These are phyloP conservation scores for Saturnispora hagleri DNA, from an alignment of 805 yeast species.

Conservation along the genomic window DNA sequence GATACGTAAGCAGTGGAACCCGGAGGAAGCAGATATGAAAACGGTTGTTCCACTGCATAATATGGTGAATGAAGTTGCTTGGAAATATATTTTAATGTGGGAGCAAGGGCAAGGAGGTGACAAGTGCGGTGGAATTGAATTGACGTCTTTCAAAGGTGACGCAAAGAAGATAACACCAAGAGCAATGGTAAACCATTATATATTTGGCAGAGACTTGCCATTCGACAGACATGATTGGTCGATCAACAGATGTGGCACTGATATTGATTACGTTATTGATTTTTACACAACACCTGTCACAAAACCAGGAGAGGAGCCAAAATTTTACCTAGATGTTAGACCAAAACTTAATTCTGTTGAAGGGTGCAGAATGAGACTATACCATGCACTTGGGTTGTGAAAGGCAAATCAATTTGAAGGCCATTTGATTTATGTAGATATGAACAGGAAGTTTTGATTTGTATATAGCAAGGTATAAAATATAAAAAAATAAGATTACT, in stretches of 20 bases:
- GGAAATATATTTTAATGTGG: constrained; percentile 81
- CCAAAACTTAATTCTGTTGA: constrained; percentile 81
- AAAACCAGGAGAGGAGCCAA: constrained; percentile 37
- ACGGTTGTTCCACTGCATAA: constrained; percentile 92
- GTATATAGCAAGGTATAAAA: not conserved
- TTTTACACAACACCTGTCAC: constrained; percentile 42
- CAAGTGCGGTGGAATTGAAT: constrained; percentile 74
- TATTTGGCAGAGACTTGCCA: constrained; percentile 65
- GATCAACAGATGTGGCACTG: constrained; percentile 73
- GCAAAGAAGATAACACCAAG: constrained; percentile 79
- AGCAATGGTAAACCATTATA: constrained; percentile 56
- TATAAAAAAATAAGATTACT: not conserved
- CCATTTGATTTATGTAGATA: not conserved
- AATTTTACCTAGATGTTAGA: constrained; percentile 78
- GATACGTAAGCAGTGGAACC: constrained; percentile 84
- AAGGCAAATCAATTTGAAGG: not conserved
- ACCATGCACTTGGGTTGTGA: constrained; percentile 48
- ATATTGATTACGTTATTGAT: constrained; percentile 86
- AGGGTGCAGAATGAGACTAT: constrained; percentile 65
- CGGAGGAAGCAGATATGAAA: constrained; percentile 73
- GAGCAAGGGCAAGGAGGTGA: constrained; percentile 53
- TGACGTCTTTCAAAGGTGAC: constrained; percentile 86
- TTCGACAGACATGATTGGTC: constrained; percentile 97
- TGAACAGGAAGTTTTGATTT: constrained; percentile 7
- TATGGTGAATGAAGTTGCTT: constrained; percentile 85